These are phyloP conservation scores for Curvularia hawaiiensis DNA, from an alignment of 2,329 filamentous ascomycete genomes.

Conservation along the genomic window DNA sequence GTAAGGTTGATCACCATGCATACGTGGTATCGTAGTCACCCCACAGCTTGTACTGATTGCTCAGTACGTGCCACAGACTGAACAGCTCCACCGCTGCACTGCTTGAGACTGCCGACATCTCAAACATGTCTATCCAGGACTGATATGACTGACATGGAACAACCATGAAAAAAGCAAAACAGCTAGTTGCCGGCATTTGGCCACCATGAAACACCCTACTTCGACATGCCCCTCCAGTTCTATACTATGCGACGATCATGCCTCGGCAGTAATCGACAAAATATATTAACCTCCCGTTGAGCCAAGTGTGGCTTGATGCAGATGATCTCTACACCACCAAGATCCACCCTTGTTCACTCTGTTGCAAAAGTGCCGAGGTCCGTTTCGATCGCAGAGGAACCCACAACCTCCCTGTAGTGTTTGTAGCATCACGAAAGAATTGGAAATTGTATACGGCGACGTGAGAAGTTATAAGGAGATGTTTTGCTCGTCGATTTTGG, in stretches of 20 bases:
- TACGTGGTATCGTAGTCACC: background rate
- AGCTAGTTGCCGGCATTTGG: background rate
- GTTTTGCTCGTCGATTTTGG: background rate
- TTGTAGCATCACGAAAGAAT: background rate
- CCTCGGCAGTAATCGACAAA: slow-evolving; percentile 4
- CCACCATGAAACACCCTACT: background rate
- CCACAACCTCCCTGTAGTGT: background rate
- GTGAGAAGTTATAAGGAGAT: slow-evolving; percentile 1
- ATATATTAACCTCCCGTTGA: slow-evolving; percentile 3
- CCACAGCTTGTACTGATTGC: background rate
- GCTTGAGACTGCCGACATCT: background rate
- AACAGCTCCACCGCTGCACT: background rate
- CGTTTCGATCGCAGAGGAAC: background rate
- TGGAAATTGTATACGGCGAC: background rate
- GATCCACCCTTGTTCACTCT: slow-evolving; percentile 5
- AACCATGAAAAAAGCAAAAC: background rate
- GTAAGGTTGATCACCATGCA: background rate
- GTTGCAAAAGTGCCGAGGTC: slow-evolving; percentile 8
- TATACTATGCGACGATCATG: background rate
- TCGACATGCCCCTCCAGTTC: background rate
- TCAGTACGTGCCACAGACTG: background rate
- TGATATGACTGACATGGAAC: background rate
- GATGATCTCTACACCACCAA: slow-evolving; percentile 5
- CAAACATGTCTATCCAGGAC: background rate
- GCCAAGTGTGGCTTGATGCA: slow-evolving; percentile 4